Conservation (phyloP, 495 filamentous ascomycete genomes). For the Glarea lozoyensis region DNA sequence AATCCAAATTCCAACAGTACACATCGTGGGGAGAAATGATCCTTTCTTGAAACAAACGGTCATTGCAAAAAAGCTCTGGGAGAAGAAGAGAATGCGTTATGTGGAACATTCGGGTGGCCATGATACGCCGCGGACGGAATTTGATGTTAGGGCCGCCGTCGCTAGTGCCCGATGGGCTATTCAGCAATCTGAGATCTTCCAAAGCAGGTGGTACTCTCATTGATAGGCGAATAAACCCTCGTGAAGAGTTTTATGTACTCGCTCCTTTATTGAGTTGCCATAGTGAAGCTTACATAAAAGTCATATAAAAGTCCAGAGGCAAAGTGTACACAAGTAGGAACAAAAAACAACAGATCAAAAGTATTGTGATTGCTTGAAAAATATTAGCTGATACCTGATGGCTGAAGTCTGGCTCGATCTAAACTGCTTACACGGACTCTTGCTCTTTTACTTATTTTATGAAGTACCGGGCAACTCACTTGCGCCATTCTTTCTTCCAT, state of each 20-base stretch:
- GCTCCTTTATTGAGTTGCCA: too few species aligned
- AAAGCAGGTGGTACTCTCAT: background rate
- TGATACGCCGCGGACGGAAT: background rate
- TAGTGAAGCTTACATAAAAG: too few species aligned
- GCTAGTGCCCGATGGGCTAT: background rate
- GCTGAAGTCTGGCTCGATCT: too few species aligned
- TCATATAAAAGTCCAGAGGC: too few species aligned
- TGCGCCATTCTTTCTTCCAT: background rate
- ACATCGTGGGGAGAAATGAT: conserved; percentile 4
- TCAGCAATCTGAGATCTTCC: background rate
- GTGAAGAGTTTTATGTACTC: background rate
- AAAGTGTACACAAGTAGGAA: too few species aligned
- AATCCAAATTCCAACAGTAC: conserved; percentile 1
- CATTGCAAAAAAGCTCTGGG: background rate
- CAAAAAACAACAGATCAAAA: too few species aligned
- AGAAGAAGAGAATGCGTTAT: conserved; percentile 3
- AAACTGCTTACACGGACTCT: too few species aligned
- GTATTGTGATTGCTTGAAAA: background rate
- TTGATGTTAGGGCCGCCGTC: background rate
- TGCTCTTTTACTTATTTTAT: background rate
- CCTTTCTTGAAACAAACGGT: background rate
- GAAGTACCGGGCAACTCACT: background rate
- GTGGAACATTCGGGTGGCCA: conserved; percentile 1
- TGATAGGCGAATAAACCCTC: background rate
- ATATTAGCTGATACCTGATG: too few species aligned